These are phyloP conservation scores for Talaromyces sp. DNA, from an alignment of 2,329 filamentous ascomycete species.

Conservation along the genomic window DNA sequence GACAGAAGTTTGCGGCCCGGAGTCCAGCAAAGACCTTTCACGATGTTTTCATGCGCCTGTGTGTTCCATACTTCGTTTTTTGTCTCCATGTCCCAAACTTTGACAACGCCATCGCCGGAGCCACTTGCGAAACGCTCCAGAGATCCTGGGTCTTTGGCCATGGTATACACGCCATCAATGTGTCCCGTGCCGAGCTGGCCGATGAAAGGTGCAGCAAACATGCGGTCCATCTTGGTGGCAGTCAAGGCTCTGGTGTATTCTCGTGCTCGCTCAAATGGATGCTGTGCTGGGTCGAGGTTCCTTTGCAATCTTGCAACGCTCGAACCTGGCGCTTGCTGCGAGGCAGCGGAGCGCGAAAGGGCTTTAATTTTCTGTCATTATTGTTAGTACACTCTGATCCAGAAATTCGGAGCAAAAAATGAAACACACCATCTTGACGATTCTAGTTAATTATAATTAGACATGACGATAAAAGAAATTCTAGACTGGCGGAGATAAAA, in stretches of 20 bases:
- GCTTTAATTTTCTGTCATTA: slow-evolving; percentile 55
- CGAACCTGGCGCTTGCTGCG: slow-evolving; percentile 47
- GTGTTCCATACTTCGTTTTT: slow-evolving; percentile 71
- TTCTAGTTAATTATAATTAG: background rate
- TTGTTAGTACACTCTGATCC: background rate
- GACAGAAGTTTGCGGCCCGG: slow-evolving; percentile 78
- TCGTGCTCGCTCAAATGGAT: slow-evolving; percentile 85
- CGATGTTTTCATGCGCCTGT: slow-evolving; percentile 86
- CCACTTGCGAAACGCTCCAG: slow-evolving; percentile 75
- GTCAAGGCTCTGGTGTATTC: slow-evolving; percentile 77
- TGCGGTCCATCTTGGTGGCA: slow-evolving; percentile 88
- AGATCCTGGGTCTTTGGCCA: slow-evolving; percentile 74
- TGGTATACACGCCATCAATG: slow-evolving; percentile 81
- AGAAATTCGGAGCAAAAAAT: background rate
- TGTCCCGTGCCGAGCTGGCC: slow-evolving; percentile 85
- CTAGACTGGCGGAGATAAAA: slow-evolving; percentile 16
- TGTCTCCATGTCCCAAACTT: slow-evolving; percentile 80
- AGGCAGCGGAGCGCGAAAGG: slow-evolving; percentile 45
- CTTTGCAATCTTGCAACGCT: slow-evolving; percentile 44
- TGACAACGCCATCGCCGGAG: slow-evolving; percentile 87
- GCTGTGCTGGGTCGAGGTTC: slow-evolving; percentile 73
- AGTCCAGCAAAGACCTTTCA: slow-evolving; percentile 89
- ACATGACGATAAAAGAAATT: slow-evolving; percentile 2
- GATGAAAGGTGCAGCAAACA: slow-evolving; percentile 83
- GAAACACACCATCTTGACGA: background rate